Conservation (phyloP, 225 moss, liverwort and hornwort species). For the Lunularia cruciata region DNA sequence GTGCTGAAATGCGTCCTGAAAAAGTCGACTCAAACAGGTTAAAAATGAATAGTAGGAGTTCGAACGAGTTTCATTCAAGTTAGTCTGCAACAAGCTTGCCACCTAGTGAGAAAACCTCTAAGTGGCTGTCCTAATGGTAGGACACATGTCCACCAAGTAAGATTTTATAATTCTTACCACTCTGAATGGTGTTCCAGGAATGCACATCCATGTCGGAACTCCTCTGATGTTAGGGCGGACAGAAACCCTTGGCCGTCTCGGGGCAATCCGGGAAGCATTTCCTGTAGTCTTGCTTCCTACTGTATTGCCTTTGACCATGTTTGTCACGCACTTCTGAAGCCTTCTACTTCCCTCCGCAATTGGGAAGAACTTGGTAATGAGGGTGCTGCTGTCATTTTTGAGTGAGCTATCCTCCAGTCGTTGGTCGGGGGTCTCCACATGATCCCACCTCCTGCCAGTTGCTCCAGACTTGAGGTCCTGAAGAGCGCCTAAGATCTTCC, state of each 20-base stretch:
- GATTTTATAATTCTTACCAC: slow-evolving; percentile 67
- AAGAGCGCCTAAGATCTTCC: slow-evolving; percentile 80
- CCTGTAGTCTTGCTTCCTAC: neutral
- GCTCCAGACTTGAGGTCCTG: slow-evolving; percentile 51
- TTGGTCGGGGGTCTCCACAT: neutral
- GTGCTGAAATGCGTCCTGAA: slow-evolving; percentile 94
- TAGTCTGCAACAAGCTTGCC: too few species aligned
- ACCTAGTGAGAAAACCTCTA: too few species aligned
- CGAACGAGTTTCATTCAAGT: too few species aligned
- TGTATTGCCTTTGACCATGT: slow-evolving; percentile 10
- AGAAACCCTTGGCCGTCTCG: slow-evolving; percentile 34
- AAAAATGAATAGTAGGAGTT: too few species aligned
- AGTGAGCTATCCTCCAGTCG: slow-evolving; percentile 23
- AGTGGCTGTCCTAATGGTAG: too few species aligned
- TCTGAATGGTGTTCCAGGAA: slow-evolving; percentile 94
- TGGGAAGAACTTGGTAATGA: slow-evolving; percentile 72
- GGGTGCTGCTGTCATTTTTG: slow-evolving; percentile 42
- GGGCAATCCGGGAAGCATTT: slow-evolving; percentile 5
- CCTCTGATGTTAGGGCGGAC: slow-evolving; percentile 27
- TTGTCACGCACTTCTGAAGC: slow-evolving; percentile 25
- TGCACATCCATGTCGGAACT: slow-evolving; percentile 89
- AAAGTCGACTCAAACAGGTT: neutral
- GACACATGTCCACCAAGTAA: too few species aligned
- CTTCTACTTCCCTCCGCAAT: slow-evolving; percentile 41
- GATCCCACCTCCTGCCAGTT: slow-evolving; percentile 23